These are phyloP conservation scores for Fusarium heterosporum DNA, from an alignment of 2,329 filamentous ascomycete genomes.

Conservation along the genomic window DNA sequence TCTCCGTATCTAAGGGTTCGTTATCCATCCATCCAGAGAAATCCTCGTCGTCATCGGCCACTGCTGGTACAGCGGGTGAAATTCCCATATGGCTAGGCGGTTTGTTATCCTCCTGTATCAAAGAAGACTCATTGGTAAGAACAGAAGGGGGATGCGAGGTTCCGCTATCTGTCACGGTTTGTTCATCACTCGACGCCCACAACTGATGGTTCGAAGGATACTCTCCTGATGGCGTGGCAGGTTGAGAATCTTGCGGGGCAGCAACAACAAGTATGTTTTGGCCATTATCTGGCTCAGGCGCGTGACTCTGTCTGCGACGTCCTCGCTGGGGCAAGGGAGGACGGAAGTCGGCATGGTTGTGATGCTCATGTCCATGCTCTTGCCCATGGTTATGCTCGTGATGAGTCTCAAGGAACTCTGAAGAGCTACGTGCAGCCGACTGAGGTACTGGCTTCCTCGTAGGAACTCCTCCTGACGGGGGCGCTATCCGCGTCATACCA, in stretches of 20 bases:
- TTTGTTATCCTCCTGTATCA: slow-evolving; percentile 22
- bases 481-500: slow-evolving; percentile 67
- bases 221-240: slow-evolving; percentile 62
- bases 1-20: slow-evolving; percentile 45
- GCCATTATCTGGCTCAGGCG: slow-evolving; percentile 53
- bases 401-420: slow-evolving; percentile 45
- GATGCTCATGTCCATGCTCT: slow-evolving; percentile 35
- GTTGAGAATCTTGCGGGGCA: slow-evolving; percentile 72
- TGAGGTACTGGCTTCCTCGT: slow-evolving; percentile 73
- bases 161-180: slow-evolving; percentile 29
- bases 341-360: slow-evolving; percentile 28
- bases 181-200: slow-evolving; percentile 34
- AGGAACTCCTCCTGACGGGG: slow-evolving; percentile 65
- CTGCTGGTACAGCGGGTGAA: slow-evolving; percentile 30
- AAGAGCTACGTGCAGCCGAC: slow-evolving; percentile 27
- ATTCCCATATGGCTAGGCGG: slow-evolving; percentile 21
- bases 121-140: slow-evolving; percentile 19
- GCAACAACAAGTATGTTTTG: slow-evolving; percentile 73
- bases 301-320: slow-evolving; percentile 52
- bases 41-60: slow-evolving; percentile 50
- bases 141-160: slow-evolving; percentile 28
- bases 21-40: slow-evolving; percentile 55
- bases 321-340: slow-evolving; percentile 54
- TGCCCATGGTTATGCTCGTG: slow-evolving; percentile 45
- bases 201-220: slow-evolving; percentile 40